Base-by-base conservation (phyloP, 1,139 yeast genomes). In the Yamadazyma jaroonii region DNA sequence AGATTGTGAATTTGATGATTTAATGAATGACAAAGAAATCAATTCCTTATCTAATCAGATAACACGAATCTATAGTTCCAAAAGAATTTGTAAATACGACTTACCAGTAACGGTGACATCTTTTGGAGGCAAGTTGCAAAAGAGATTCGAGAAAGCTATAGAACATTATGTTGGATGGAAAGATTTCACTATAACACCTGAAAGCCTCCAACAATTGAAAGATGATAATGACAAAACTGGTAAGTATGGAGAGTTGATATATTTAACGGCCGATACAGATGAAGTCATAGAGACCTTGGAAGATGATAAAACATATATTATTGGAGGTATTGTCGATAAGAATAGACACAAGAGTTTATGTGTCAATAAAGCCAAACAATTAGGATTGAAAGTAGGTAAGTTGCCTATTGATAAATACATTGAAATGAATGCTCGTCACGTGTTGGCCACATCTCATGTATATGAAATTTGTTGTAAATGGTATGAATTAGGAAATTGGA, bases 271-370 rank as follows among this genome's bases (percentile, higher is more conserved):
- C 0, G 98, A 92, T 51, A 82, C 96, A 0, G 85, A 82, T 12
- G 84, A 84, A 21, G 66, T 62, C 29, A 74, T 75, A 14, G 62
- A 84, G 25, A 77, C 74, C 13, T 64, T 92, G 35, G 81, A 83
- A 43, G 77, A 81, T 4, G 83, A 81, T 4, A 72, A 74, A 57
- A 84, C 94, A 0, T 92, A 92, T 52, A 77, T 90, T 33, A 81
- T 92, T 37, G 98, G 98, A 8, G 98, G 98, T 0, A 90, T 92
- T 38, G 97, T 92, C 7, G 98, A 92, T 59, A 92, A 90, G 60
- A 95, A 95, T 46, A 75, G 97, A 49, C 85, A 92, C 66, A 90
- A 90, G 61, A 71, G 73, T 45, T 62, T 92, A 35, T 92, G 98
- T 60, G 72, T 79, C 40, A 74, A 84, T 47, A 92, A 90, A 59